phyloP scores from a whole-genome alignment of 2,329 filamentous ascomycete genomes.

The Rosellinia necatrix region DNA sequence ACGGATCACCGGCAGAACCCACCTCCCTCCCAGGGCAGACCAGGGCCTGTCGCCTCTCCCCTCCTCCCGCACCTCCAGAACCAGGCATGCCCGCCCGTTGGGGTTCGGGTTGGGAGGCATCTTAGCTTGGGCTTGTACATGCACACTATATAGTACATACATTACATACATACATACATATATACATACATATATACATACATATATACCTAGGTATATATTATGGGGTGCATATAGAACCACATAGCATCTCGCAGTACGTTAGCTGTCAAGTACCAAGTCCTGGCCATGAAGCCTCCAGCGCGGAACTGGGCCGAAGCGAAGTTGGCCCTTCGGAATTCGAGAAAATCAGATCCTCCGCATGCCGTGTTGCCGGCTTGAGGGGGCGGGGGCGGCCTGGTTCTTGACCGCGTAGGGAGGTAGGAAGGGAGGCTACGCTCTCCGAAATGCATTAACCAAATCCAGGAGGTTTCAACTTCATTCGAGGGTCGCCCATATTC shows the following conservation, averaged over 20 bases:
- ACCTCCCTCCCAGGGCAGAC: too few relatives aligned
- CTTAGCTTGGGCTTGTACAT: too few relatives aligned
- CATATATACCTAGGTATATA: too few relatives aligned
- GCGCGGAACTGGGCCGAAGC: not conserved
- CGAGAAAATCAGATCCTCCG: constrained; percentile 1
- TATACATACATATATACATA: too few relatives aligned
- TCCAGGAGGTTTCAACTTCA: not conserved
- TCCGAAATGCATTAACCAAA: constrained; percentile 1
- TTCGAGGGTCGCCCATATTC: not conserved
- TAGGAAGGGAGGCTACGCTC: not conserved
- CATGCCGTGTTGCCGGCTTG: too few relatives aligned
- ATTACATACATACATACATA: too few relatives aligned
- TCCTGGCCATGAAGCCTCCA: not conserved
- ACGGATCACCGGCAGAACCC: constrained; percentile 10
- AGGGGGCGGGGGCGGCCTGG: too few relatives aligned
- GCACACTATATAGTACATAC: too few relatives aligned
- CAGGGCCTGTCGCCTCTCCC: not conserved
- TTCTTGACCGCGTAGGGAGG: not conserved
- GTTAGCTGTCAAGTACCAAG: not conserved
- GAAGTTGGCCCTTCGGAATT: not conserved
- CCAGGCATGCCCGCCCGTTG: not conserved
- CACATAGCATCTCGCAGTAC: too few relatives aligned
- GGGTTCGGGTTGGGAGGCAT: too few relatives aligned
- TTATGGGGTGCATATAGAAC: too few relatives aligned
- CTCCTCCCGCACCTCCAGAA: not conserved